Evolutionary conservation across 768 basidiomycete species (phyloP).

Genomic region (Lactarius deliciosus): DNA sequence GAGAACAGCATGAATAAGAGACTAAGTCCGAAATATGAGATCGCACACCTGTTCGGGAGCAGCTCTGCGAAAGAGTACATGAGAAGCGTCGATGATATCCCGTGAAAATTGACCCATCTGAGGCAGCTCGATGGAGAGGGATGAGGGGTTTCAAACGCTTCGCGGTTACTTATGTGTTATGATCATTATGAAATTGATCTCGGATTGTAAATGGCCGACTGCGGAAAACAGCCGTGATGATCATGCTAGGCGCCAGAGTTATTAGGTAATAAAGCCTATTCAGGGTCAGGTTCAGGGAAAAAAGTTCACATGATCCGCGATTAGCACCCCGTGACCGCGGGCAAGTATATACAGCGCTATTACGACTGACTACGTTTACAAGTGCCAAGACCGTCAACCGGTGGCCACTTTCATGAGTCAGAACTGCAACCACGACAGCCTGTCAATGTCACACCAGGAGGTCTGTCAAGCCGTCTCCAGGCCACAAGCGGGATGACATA

Average conservation of each 20-base stretch:
- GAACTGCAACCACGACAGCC: conserved; percentile 92
- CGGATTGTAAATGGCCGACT: neutral
- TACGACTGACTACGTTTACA: neutral
- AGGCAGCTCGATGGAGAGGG: conserved; percentile 17
- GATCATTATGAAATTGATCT: neutral
- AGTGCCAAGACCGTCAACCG: neutral
- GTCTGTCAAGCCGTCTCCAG: conserved; percentile 21
- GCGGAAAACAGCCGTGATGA: neutral
- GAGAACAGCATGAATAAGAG: neutral
- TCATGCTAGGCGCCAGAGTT: no score
- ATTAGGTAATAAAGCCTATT: no score
- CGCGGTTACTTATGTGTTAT: neutral
- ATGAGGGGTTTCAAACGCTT: neutral
- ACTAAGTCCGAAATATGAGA: conserved; percentile 1
- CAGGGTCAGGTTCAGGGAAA: neutral
- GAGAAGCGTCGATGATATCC: conserved; percentile 36
- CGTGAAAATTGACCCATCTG: conserved; percentile 51
- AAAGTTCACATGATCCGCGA: neutral
- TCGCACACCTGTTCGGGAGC: conserved; percentile 28
- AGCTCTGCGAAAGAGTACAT: conserved; percentile 45
- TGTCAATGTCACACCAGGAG: conserved; percentile 49
- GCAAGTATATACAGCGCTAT: neutral
- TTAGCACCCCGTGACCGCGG: neutral
- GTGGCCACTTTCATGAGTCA: conserved; percentile 53
- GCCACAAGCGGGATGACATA: conserved; percentile 42